These are phyloP conservation scores for Nakaseomyces sp. DNA, from an alignment of 1,139 yeast species.

Conservation along the genomic window DNA sequence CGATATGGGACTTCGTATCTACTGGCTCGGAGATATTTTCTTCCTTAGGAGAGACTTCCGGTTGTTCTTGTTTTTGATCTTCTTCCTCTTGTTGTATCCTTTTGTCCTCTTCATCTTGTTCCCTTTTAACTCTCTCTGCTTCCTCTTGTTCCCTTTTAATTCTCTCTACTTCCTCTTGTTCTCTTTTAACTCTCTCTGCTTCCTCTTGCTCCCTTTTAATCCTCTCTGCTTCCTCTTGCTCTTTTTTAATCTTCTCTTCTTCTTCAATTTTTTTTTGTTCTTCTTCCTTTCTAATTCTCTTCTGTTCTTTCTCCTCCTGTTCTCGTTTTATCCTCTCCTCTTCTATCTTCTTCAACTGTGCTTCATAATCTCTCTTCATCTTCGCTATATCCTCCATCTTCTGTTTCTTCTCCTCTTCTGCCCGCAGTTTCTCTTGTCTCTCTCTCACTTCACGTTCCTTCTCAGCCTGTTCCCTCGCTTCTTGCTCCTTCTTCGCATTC, in stretches of 20 bases:
- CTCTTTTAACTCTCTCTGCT: slow-evolving; percentile 4
- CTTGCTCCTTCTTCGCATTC: slow-evolving; percentile 7
- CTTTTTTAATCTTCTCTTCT: slow-evolving; percentile 5
- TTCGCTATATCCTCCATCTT: slow-evolving; percentile 7
- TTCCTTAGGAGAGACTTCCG: background rate
- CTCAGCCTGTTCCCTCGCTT: background rate
- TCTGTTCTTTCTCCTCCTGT: background rate
- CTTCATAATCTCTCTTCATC: background rate
- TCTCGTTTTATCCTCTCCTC: slow-evolving; percentile 6
- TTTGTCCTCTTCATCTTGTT: too few species aligned
- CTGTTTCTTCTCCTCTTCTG: background rate
- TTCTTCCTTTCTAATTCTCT: slow-evolving; percentile 5
- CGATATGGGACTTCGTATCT: background rate
- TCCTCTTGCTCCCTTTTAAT: slow-evolving; percentile 5
- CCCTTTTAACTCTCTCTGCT: too few species aligned
- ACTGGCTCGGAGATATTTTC: background rate
- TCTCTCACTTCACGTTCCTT: background rate
- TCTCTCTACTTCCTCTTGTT: slow-evolving; percentile 3
- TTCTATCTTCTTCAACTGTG: background rate
- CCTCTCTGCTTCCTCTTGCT: slow-evolving; percentile 3
- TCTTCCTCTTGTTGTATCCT: background rate
- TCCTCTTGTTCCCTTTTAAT: slow-evolving; percentile 5
- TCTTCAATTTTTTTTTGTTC: slow-evolving; percentile 4
- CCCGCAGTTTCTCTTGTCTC: background rate
- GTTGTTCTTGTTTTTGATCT: background rate